phyloP scores from a whole-genome alignment of 2,329 filamentous ascomycete genomes.

The Incumbomyces delicatus region DNA sequence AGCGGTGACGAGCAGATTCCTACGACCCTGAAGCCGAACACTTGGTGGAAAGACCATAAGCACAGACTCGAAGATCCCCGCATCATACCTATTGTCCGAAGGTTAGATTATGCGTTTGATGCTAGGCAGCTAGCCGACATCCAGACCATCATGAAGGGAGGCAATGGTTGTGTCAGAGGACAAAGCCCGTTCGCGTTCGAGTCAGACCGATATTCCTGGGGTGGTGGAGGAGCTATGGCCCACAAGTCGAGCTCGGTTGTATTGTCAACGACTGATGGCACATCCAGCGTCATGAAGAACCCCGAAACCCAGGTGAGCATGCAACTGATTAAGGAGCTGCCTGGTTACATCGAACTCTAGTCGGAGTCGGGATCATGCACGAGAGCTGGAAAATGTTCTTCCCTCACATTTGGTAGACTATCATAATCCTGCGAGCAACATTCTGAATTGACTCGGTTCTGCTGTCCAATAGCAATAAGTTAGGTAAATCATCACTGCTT shows the following conservation, averaged over 20 bases:
- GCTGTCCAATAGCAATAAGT: too few species aligned
- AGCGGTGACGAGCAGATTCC: constrained; percentile 8
- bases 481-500: too few species aligned
- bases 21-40: constrained; percentile 9
- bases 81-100: constrained; percentile 16
- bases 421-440: too few species aligned
- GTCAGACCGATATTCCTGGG: constrained; percentile 15
- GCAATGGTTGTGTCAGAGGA: constrained; percentile 20
- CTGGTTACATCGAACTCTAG: background rate
- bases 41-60: constrained; percentile 6
- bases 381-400: too few species aligned
- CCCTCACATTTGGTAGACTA: too few species aligned
- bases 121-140: constrained; percentile 19
- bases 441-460: too few species aligned
- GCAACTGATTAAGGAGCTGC: background rate
- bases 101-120: constrained; percentile 16
- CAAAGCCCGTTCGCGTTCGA: constrained; percentile 15
- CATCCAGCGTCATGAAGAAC: background rate
- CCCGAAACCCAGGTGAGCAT: background rate
- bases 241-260: constrained; percentile 6
- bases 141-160: constrained; percentile 15
- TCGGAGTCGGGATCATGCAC: background rate
- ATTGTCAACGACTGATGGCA: background rate
- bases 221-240: constrained; percentile 18
- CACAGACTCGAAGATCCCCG: constrained; percentile 16